Conservation (phyloP, 2,329 filamentous ascomycete genomes). For the Nannizziopsis arthrosporioides region DNA sequence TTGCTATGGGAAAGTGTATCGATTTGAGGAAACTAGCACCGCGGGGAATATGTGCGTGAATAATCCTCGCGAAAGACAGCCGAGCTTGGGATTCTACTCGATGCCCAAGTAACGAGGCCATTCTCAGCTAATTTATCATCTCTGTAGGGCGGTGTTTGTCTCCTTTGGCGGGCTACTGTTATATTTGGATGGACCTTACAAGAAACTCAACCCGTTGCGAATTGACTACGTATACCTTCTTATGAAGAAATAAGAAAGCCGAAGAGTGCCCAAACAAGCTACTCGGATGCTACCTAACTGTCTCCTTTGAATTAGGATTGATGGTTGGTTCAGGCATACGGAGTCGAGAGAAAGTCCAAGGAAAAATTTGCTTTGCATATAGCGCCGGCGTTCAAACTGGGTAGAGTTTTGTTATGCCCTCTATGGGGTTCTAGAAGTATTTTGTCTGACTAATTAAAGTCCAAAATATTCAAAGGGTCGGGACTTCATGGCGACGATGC, state of each 20-base stretch:
- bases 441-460: no score
- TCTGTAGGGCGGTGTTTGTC: constrained; percentile 71
- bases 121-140: constrained; percentile 15
- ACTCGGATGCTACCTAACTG: not conserved
- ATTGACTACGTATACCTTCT: constrained; percentile 92
- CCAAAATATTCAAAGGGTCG: constrained; percentile 33
- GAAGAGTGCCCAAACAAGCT: not conserved
- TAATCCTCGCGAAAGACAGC: no score
- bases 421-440: not conserved
- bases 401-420: constrained; percentile 7
- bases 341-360: constrained; percentile 12
- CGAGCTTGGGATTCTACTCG: no score
- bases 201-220: constrained; percentile 81
- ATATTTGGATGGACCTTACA: constrained; percentile 84
- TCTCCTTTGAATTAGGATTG: not conserved
- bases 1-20: constrained; percentile 42
- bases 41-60: constrained; percentile 70
- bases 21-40: constrained; percentile 45
- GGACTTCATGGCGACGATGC: constrained; percentile 72
- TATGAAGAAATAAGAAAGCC: constrained; percentile 61
- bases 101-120: constrained; percentile 15
- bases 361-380: constrained; percentile 24
- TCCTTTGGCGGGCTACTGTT: constrained; percentile 89
- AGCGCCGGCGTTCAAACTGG: constrained; percentile 31
- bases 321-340: not conserved